These are phyloP conservation scores for Talaromyces sp. DNA, from an alignment of 2,329 filamentous ascomycete genomes.

Conservation along the genomic window DNA sequence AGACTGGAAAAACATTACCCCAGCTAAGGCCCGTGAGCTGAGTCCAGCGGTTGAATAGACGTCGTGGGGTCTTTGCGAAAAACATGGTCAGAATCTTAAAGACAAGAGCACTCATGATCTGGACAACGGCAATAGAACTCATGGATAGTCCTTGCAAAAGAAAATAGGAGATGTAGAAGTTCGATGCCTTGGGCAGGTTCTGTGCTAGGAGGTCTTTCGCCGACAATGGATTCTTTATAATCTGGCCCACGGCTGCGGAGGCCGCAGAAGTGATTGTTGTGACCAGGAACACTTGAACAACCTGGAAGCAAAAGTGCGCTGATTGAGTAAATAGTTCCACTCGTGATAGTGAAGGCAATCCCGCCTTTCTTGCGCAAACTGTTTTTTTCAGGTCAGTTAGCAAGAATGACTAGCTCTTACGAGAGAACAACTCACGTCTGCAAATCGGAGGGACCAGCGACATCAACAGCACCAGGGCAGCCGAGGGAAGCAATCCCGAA, in stretches of 20 bases:
- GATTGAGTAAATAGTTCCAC: constrained; percentile 89
- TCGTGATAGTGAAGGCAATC: constrained; percentile 71
- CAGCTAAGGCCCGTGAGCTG: constrained; percentile 70
- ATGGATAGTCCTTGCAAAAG: constrained; percentile 82
- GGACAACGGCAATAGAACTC: constrained; percentile 68
- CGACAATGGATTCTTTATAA: constrained; percentile 60
- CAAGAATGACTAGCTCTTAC: constrained; percentile 9
- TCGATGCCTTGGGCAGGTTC: constrained; percentile 79
- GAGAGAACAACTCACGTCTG: constrained; percentile 51
- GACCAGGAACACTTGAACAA: constrained; percentile 87
- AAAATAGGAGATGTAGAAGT: constrained; percentile 95
- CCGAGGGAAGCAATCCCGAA: constrained; percentile 75
- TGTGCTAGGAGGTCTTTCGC: constrained; percentile 64
- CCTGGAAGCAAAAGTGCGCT: constrained; percentile 68
- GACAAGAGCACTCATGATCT: constrained; percentile 66
- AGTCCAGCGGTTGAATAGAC: constrained; percentile 71
- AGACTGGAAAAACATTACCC: constrained; percentile 76
- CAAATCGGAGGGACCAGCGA: constrained; percentile 78
- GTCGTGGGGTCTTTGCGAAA: constrained; percentile 66
- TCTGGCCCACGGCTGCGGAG: constrained; percentile 62
- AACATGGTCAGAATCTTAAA: constrained; percentile 69
- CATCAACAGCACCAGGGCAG: constrained; percentile 79
- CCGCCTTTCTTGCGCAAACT: constrained; percentile 73
- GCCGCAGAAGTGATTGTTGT: constrained; percentile 80
- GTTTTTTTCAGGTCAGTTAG: constrained; percentile 1